phyloP scores from a whole-genome alignment of 164 flowering plant species.

The Umbellularia californica region DNA sequence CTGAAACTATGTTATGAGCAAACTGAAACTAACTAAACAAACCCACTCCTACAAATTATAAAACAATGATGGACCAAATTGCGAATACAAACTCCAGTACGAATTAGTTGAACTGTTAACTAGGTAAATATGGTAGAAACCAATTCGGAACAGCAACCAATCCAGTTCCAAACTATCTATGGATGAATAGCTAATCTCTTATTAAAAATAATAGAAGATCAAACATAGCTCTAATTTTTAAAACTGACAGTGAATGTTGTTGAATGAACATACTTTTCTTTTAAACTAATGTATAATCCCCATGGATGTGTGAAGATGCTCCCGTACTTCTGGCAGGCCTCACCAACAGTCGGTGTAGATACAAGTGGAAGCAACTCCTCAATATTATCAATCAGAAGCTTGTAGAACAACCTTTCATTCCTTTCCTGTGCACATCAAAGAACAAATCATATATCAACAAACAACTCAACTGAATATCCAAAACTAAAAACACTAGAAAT shows the following conservation, averaged over 20 bases:
- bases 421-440: constrained; percentile 45
- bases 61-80: no score
- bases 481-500: background rate
- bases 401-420: constrained; percentile 70
- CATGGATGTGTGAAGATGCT: constrained; percentile 75
- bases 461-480: background rate
- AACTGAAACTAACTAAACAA: no score
- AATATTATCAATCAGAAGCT: constrained; percentile 78
- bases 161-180: no score
- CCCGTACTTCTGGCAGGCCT: constrained; percentile 89
- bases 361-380: constrained; percentile 83
- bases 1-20: no score
- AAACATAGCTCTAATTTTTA: no score
- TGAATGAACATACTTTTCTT: constrained; percentile 55
- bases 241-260: background rate
- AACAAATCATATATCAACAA: background rate
- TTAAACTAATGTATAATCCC: constrained; percentile 80
- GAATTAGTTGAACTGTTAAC: no score
- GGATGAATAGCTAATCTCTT: no score
- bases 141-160: no score
- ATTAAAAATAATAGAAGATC: no score
- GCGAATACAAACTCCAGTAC: no score
- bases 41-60: no score
- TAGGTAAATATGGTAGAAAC: no score
- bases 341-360: constrained; percentile 84